phyloP scores from a whole-genome alignment of 2,329 filamentous ascomycete species.

The Fusarium proliferatum region DNA sequence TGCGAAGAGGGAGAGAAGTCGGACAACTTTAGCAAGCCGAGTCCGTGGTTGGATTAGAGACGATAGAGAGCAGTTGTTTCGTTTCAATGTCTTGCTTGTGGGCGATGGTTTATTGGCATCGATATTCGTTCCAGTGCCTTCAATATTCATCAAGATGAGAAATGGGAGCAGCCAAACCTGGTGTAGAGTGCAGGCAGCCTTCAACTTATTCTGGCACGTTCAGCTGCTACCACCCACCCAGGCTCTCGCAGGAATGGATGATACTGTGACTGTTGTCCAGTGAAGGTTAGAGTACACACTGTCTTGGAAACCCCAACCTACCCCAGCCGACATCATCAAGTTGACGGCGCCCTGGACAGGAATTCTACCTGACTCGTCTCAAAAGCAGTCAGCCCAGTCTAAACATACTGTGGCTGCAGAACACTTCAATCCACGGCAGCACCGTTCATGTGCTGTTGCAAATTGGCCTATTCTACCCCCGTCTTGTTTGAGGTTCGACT shows the following conservation, averaged over 20 bases:
- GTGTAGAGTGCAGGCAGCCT: constrained; percentile 1
- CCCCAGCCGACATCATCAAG: constrained; percentile 12
- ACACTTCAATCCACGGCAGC: background rate
- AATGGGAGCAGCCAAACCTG: constrained; percentile 9
- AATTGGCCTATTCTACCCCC: constrained; percentile 18
- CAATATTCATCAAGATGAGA: background rate
- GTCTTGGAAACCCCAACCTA: constrained; percentile 19
- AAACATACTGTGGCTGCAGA: constrained; percentile 3
- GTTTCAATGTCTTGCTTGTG: constrained; percentile 30
- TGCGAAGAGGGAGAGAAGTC: constrained; percentile 2
- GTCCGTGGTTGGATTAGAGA: constrained; percentile 30
- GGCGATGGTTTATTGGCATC: background rate
- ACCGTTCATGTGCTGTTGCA: background rate
- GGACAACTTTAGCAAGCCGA: constrained; percentile 15
- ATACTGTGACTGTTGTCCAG: constrained; percentile 1
- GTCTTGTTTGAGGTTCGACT: constrained; percentile 41
- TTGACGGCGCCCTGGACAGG: constrained; percentile 20
- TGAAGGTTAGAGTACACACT: background rate
- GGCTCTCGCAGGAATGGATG: constrained; percentile 32
- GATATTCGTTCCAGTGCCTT: background rate
- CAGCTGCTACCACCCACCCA: constrained; percentile 16
- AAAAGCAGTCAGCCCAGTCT: background rate
- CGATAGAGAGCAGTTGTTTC: constrained; percentile 27
- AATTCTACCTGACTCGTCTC: constrained; percentile 26
- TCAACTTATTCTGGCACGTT: constrained; percentile 33